phyloP scores from a whole-genome alignment of 371 early-diverging fungal species.

The Syncephalastrum racemosum region DNA sequence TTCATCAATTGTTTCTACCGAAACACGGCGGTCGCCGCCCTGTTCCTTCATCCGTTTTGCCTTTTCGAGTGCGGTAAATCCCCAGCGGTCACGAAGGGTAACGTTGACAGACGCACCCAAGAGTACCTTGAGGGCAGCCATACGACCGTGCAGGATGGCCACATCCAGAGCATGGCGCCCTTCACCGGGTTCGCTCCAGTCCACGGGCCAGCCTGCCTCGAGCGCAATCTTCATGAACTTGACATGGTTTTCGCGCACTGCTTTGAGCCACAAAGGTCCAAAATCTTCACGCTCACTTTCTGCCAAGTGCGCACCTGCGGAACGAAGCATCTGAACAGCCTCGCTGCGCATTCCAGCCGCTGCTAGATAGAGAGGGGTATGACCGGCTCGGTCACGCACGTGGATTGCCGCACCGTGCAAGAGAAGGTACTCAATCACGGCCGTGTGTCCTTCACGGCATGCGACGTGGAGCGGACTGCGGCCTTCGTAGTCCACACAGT shows the following conservation, averaged over 20 bases:
- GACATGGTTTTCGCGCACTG: slow-evolving; percentile 33
- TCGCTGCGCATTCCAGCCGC: slow-evolving; percentile 59
- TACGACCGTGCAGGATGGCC: slow-evolving; percentile 35
- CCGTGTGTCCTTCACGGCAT: slow-evolving; percentile 71
- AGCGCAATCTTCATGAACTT: slow-evolving; percentile 36
- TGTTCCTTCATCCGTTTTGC: slow-evolving; percentile 10
- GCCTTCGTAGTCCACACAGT: slow-evolving; percentile 87
- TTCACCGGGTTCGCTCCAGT: slow-evolving; percentile 46
- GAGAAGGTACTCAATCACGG: slow-evolving; percentile 74
- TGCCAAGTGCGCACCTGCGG: slow-evolving; percentile 90
- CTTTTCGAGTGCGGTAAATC: slow-evolving; percentile 28
- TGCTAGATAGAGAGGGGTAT: slow-evolving; percentile 89
- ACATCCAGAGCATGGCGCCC: slow-evolving; percentile 40
- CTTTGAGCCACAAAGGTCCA: slow-evolving; percentile 45
- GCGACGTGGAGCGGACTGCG: slow-evolving; percentile 88
- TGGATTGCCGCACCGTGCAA: slow-evolving; percentile 91
- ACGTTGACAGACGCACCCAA: slow-evolving; percentile 25
- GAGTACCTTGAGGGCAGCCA: slow-evolving; percentile 33
- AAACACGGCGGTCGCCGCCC: background rate
- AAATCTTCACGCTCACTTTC: slow-evolving; percentile 76
- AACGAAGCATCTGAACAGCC: slow-evolving; percentile 65
- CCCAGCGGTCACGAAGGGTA: slow-evolving; percentile 34
- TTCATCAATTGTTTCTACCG: slow-evolving; percentile 5
- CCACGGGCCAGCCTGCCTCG: slow-evolving; percentile 42
- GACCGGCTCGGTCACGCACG: slow-evolving; percentile 84